phyloP scores from a whole-genome alignment of 352 stramenopile genomes.

The Phytophthora meadii region DNA sequence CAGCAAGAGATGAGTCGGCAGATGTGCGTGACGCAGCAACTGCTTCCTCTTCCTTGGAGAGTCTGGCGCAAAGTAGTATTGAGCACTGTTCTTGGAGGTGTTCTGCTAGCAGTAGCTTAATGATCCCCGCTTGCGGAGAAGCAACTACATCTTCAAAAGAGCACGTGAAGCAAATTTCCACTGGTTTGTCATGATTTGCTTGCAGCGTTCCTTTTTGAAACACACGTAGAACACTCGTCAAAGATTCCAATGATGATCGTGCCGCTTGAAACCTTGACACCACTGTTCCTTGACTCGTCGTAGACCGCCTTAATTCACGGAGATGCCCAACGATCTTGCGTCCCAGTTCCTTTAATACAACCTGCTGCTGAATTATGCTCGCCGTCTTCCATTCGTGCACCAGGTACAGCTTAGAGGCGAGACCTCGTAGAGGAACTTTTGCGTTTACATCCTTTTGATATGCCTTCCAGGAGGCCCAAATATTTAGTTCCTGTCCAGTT shows the following conservation, averaged over 20 bases:
- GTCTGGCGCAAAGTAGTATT: constrained; percentile 61
- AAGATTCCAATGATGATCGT: constrained; percentile 31
- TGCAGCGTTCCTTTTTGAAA: constrained; percentile 15
- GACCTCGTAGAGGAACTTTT: constrained; percentile 53
- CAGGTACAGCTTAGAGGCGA: constrained; percentile 60
- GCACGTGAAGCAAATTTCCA: constrained; percentile 54
- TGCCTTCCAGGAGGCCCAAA: constrained; percentile 68
- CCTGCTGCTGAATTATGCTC: constrained; percentile 17
- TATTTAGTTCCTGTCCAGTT: constrained; percentile 62
- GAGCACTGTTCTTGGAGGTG: constrained; percentile 79
- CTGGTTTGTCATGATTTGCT: constrained; percentile 4
- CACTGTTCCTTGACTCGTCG: constrained; percentile 1
- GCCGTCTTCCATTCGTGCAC: constrained; percentile 55
- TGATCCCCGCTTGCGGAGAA: constrained; percentile 56
- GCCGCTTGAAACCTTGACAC: constrained; percentile 15
- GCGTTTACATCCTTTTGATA: constrained; percentile 31
- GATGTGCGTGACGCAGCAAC: background rate
- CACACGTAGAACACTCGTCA: constrained; percentile 27
- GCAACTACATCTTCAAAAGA: constrained; percentile 45
- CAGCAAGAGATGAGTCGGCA: background rate
- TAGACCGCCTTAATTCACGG: constrained; percentile 19
- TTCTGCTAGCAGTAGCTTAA: constrained; percentile 77
- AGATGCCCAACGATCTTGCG: constrained; percentile 31
- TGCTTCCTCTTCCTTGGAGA: constrained; percentile 53
- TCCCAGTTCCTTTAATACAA: constrained; percentile 26